Evolutionary conservation across 768 basidiomycete species (phyloP).

Genomic region (Hypholoma fasciculare): DNA sequence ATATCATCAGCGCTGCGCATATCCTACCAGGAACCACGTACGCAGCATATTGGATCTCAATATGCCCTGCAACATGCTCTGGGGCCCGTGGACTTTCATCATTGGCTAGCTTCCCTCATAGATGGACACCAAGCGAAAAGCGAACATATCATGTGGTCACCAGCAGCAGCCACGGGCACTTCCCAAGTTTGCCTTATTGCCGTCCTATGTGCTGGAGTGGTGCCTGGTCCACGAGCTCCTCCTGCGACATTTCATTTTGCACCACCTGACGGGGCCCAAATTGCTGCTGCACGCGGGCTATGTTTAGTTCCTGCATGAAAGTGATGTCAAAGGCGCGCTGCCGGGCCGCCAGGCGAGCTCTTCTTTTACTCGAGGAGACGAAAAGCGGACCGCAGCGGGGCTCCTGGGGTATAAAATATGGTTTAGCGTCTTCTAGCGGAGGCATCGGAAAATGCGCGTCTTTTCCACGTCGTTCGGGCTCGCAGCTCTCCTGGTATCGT

Average conservation of each 20-base stretch:
- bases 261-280: neutral
- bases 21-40: too few species aligned
- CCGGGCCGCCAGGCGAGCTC: slow-evolving; percentile 7
- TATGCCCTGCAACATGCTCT: too few species aligned
- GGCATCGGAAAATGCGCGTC: slow-evolving; percentile 11
- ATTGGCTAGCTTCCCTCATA: too few species aligned
- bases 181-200: neutral
- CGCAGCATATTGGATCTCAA: too few species aligned
- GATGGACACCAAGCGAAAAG: too few species aligned
- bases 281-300: neutral
- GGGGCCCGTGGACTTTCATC: too few species aligned
- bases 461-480: slow-evolving; percentile 4
- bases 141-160: neutral
- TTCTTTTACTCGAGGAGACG: neutral
- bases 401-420: slow-evolving; percentile 8
- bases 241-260: neutral
- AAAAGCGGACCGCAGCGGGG: slow-evolving; percentile 8
- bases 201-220: neutral
- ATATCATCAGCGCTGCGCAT: too few species aligned
- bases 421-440: neutral
- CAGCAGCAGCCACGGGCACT: slow-evolving; percentile 11
- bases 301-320: neutral
- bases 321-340: neutral
- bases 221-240: slow-evolving; percentile 6
- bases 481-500: slow-evolving; percentile 1